Percentiles rank a stretch among this genome's conserved stretches.
phyloP scores from a whole-genome alignment of 495 filamentous ascomycete species.

The Mytilinidion resinicola region DNA sequence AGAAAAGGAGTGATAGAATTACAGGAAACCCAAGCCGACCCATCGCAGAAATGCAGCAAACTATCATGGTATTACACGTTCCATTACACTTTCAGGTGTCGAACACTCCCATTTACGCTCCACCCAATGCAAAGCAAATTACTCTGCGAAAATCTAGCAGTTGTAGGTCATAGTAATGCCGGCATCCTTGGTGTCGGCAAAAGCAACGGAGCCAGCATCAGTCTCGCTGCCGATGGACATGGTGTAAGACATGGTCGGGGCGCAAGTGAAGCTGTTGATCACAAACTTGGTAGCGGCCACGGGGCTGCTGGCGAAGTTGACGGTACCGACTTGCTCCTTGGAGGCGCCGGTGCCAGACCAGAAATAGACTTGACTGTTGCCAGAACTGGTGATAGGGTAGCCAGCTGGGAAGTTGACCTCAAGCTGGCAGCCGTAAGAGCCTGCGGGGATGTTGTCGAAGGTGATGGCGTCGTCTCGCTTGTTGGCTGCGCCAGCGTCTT shows the following conservation, averaged over 20 bases:
- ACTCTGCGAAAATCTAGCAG: constrained; percentile 15
- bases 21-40: too few relatives aligned
- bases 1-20: too few relatives aligned
- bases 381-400: constrained; percentile 18
- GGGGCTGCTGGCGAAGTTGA: constrained; percentile 15
- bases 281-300: constrained; percentile 18
- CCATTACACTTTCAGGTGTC: too few relatives aligned
- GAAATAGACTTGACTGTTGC: constrained; percentile 18
- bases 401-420: constrained; percentile 25
- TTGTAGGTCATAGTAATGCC: constrained; percentile 28
- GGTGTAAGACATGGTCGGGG: constrained; percentile 12
- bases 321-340: constrained; percentile 18
- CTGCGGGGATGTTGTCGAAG: constrained; percentile 18
- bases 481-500: constrained; percentile 19
- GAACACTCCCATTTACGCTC: too few relatives aligned
- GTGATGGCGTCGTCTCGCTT: constrained; percentile 2
- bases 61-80: too few relatives aligned
- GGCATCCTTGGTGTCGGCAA: constrained; percentile 21
- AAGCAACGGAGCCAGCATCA: constrained; percentile 17
- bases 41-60: too few relatives aligned
- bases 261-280: constrained; percentile 21
- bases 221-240: constrained; percentile 18
- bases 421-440: constrained; percentile 25
- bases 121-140: not conserved
- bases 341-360: constrained; percentile 1